These are phyloP conservation scores for Corynascus novoguineensis DNA, from an alignment of 495 filamentous ascomycete species.

Conservation along the genomic window DNA sequence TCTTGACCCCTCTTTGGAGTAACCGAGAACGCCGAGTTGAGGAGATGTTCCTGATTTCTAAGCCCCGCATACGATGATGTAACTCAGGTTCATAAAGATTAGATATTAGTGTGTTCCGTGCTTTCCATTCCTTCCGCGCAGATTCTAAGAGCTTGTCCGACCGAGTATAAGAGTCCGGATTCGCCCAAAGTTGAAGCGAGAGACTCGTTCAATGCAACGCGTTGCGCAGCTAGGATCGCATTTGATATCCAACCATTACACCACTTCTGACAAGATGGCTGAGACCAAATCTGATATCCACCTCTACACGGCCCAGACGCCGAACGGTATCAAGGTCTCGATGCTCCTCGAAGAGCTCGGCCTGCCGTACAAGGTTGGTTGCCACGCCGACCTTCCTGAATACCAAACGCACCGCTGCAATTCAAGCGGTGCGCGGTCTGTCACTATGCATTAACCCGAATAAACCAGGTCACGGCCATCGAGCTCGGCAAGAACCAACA, in stretches of 20 bases:
- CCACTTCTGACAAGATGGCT: slow-evolving; percentile 16
- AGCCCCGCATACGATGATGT: slow-evolving; percentile 9
- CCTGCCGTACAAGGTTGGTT: slow-evolving; percentile 53
- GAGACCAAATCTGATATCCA: slow-evolving; percentile 34
- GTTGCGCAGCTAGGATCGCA: slow-evolving; percentile 14
- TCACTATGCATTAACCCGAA: background rate
- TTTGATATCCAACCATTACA: slow-evolving; percentile 2
- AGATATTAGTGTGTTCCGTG: no score
- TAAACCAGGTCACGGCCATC: slow-evolving; percentile 52
- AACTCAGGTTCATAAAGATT: background rate
- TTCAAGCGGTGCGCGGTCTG: no score
- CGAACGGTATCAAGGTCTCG: slow-evolving; percentile 76
- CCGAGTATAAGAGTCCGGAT: background rate
- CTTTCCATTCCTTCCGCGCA: no score
- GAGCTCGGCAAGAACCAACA: slow-evolving; percentile 67
- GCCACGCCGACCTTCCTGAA: background rate
- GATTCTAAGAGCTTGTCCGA: no score
- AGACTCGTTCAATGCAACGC: slow-evolving; percentile 6
- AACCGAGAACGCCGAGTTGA: no score
- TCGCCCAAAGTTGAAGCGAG: no score
- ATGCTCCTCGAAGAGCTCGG: slow-evolving; percentile 86
- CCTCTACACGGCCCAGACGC: slow-evolving; percentile 56
- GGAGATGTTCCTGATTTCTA: slow-evolving; percentile 2
- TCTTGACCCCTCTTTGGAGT: slow-evolving; percentile 6
- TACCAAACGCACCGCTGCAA: no score